Percentiles rank a stretch among this genome's conserved stretches.
phyloP scores from a whole-genome alignment of 2,329 filamentous ascomycete genomes.

The Dactylellina parvicollis region DNA sequence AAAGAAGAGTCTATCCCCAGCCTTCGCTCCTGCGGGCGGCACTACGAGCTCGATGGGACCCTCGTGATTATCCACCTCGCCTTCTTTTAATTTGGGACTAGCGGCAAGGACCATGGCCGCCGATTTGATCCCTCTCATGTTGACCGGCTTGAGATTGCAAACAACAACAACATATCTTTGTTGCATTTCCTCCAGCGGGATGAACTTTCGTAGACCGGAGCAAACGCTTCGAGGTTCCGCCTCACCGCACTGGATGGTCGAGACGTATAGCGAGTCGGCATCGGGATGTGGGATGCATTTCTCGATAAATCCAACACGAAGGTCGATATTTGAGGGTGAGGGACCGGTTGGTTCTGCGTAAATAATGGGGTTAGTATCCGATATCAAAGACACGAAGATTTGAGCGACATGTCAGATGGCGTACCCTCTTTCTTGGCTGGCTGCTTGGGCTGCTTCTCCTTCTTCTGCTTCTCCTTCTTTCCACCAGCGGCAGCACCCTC shows the following conservation, averaged over 20 bases:
- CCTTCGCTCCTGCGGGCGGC: conserved; percentile 79
- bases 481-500: conserved; percentile 60
- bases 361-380: background rate
- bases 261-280: conserved; percentile 93
- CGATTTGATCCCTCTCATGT: conserved; percentile 90
- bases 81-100: conserved; percentile 82
- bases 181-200: conserved; percentile 96
- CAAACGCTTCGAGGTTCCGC: conserved; percentile 89
- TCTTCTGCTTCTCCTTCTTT: conserved; percentile 82
- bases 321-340: conserved; percentile 87
- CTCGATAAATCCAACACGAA: conserved; percentile 95
- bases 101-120: conserved; percentile 94
- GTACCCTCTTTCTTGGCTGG: conserved; percentile 61
- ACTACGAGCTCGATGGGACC: conserved; percentile 90
- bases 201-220: conserved; percentile 91
- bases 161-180: conserved; percentile 93
- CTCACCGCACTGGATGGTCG: conserved; percentile 94
- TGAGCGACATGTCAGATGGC: background rate
- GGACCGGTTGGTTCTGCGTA: conserved; percentile 72
- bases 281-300: conserved; percentile 96
- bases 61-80: conserved; percentile 80
- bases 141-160: conserved; percentile 98
- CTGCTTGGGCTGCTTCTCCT: conserved; percentile 78
- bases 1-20: conserved; percentile 90
- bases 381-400: background rate